Evolutionary conservation across 352 stramenopile species (phyloP), one percentile per base, ranked within the genome.

Genomic region (Globisporangium lucens): DNA sequence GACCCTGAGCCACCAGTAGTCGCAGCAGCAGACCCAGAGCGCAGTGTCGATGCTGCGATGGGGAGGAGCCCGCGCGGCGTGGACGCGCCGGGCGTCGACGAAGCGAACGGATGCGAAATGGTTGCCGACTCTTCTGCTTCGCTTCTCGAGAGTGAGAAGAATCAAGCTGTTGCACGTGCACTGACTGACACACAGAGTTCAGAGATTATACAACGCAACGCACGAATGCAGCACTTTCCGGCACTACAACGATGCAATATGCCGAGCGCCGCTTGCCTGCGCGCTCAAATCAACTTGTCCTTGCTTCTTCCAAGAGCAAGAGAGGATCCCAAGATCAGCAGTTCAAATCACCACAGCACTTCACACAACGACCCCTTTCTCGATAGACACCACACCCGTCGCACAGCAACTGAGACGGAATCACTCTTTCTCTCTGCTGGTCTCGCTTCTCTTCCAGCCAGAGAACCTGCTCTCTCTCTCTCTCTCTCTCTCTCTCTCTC

Each of bases 101-200:
- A 56, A 56, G 35, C 29, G 35, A 57, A 65, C 60, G 60, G 60
- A 57, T 65, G 46, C 36, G 60, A 43, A 57, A 65, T 65, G 60
- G 60, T 38, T 36, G 60, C 60, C 4, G 60, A 47, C 27, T 53
- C 7, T 63, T 17, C 15, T 63, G 57, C 4, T 46, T 24, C n/a
- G 43, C 29, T 56, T 65, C 49, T 65, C 43, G 22, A n/a, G 17
- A 3, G 3, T 33, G 56, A 61, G 43, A 65, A 65, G 49, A 57
- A 29, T 36, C 24, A 17, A 27, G 30, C 17, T 22, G 30, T n/a
- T 38, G 46, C 29, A 57, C 8, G n/a, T 65, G 10, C 4, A 29
- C 33, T 33, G 29, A 24, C 24, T 24, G 24, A 24, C 24, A 24
- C 24, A 24, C 24, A 24, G 24, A 24, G 24, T 24, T 24, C 24